A percentile compares a stretch with the other conserved stretches of the same genome.
phyloP scores from a whole-genome alignment of 371 early-diverging fungal species.

The Syncephalastrum contaminatum region DNA sequence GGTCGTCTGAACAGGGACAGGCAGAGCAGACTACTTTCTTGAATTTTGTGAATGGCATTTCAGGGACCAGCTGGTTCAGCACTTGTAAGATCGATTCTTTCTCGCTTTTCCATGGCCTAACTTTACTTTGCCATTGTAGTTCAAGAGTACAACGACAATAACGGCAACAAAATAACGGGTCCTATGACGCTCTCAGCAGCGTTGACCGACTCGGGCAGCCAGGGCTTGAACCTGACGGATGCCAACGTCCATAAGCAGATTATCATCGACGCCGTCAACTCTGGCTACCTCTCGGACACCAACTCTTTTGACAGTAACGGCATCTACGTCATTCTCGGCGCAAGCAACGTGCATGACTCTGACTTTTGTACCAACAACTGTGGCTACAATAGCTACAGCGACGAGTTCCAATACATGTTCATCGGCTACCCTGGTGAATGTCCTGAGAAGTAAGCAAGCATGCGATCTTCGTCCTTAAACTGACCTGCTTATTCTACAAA shows the following conservation, averaged over 20 bases:
- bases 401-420: conserved; percentile 48
- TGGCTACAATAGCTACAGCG: conserved; percentile 45
- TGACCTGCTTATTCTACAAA: neutral
- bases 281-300: conserved; percentile 42
- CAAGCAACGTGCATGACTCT: conserved; percentile 36
- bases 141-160: conserved; percentile 36
- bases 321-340: conserved; percentile 48
- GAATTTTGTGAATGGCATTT: conserved; percentile 47
- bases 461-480: neutral
- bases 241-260: conserved; percentile 34
- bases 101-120: neutral
- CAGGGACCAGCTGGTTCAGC: conserved; percentile 43
- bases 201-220: conserved; percentile 42
- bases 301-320: conserved; percentile 45
- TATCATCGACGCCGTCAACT: conserved; percentile 41
- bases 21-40: conserved; percentile 41
- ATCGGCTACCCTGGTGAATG: conserved; percentile 49
- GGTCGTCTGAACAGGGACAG: conserved; percentile 31
- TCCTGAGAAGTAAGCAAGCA: conserved; percentile 16
- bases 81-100: conserved; percentile 25
- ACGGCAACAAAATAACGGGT: conserved; percentile 40
- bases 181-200: conserved; percentile 50
- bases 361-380: conserved; percentile 46
- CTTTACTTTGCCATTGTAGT: conserved; percentile 19
- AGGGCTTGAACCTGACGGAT: conserved; percentile 37